Evolutionary conservation across 2,329 filamentous ascomycete species (phyloP), one percentile per base, ranked within the genome.

Genomic region (Plenodomus tracheiphilus): DNA sequence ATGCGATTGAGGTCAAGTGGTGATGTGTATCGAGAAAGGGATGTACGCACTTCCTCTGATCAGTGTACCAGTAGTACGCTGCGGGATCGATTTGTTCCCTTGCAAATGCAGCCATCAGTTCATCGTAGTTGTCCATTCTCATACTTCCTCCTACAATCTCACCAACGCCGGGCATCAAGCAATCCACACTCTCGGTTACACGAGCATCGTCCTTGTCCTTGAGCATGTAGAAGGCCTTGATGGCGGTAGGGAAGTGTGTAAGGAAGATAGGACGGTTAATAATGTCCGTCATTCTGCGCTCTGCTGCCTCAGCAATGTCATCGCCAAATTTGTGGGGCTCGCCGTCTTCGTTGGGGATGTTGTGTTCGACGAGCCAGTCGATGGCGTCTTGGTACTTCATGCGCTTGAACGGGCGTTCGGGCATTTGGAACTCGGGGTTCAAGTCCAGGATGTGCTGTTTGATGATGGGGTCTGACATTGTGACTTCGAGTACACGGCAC

Each of bases 171-270:
- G 94, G 94, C 91, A 99, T 87, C 54, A 88, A 71, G 51, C 83
- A 82, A 59, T 99, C 94, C 13, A 97, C 93, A 54, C 85, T 91
- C 80, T 99, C 93, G 0, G 94, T 99, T 21, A 97, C 91, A 20
- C 92, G 84, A 22, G 75, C 77, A 69, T 99, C 94, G 22, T 82
- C 75, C 37, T 81, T 79, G 64, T 93, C 94, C 76, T 88, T 92
- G 76, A 92, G 87, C 94, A 99, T 99, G 82, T 99, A 99, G 75
- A 99, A 99, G 1, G 94, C 89, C 81, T 99, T 99, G 81, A 99
- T 96, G 77, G 93, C 91, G 51, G 86, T 86, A 17, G 94, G 94
- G 84, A 99, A 99, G 77, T 97, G 93, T 2, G 93, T 97, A 36
- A 97, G 82, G 79, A 97, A 90, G 74, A 99, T 96, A 54, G 94